phyloP scores from a whole-genome alignment of 2,329 filamentous ascomycete species.

The Curvularia verruculosa region DNA sequence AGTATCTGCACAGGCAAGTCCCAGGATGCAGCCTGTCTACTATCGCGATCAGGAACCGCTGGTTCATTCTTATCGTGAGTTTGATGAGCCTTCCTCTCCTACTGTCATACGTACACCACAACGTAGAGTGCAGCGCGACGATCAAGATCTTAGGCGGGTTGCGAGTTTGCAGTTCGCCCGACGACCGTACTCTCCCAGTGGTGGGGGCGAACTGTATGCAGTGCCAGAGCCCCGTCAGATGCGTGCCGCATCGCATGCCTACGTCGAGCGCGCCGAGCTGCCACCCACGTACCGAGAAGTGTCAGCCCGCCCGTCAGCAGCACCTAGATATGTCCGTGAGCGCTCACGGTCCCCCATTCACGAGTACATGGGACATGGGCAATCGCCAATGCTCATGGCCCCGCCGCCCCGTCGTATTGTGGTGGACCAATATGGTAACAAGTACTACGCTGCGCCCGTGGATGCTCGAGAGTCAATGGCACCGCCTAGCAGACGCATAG shows the following conservation, averaged over 20 bases:
- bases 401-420: slow-evolving; percentile 69
- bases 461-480: slow-evolving; percentile 61
- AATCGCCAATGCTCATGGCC: slow-evolving; percentile 52
- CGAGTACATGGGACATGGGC: slow-evolving; percentile 47
- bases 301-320: slow-evolving; percentile 45
- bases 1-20: slow-evolving; percentile 46
- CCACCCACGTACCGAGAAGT: slow-evolving; percentile 46
- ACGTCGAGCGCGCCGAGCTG: slow-evolving; percentile 48
- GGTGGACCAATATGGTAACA: slow-evolving; percentile 81
- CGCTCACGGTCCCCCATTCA: slow-evolving; percentile 51
- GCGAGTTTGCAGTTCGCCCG: slow-evolving; percentile 57
- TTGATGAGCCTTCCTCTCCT: slow-evolving; percentile 50
- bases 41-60: slow-evolving; percentile 47
- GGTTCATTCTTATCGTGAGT: slow-evolving; percentile 51
- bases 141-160: slow-evolving; percentile 55
- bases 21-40: slow-evolving; percentile 55
- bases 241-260: slow-evolving; percentile 52
- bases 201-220: slow-evolving; percentile 46
- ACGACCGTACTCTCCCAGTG: slow-evolving; percentile 50
- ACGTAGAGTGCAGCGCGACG: slow-evolving; percentile 50
- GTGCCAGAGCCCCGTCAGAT: slow-evolving; percentile 46
- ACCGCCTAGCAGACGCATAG: slow-evolving; percentile 55
- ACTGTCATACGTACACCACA: slow-evolving; percentile 48
- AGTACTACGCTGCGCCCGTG: slow-evolving; percentile 68
- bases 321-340: slow-evolving; percentile 50